These are phyloP conservation scores for Ceratocystis lukuohia DNA, from an alignment of 2,329 filamentous ascomycete genomes.

Conservation along the genomic window DNA sequence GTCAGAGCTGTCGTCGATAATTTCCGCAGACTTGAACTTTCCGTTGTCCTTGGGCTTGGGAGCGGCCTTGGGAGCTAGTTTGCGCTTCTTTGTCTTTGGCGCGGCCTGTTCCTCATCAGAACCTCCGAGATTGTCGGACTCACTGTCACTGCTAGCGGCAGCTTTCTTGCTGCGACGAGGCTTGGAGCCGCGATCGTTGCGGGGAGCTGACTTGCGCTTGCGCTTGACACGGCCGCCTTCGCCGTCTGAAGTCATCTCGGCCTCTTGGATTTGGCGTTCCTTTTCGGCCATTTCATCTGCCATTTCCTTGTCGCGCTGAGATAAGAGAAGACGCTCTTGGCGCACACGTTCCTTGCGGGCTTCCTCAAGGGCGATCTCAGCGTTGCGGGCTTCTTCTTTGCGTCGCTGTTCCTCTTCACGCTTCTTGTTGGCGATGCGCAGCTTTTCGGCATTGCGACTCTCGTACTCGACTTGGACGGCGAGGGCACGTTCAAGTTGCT, in stretches of 20 bases:
- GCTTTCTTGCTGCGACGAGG: conserved; percentile 44
- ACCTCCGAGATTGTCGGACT: conserved; percentile 30
- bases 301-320: conserved; percentile 58
- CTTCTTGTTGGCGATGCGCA: conserved; percentile 64
- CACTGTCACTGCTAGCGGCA: conserved; percentile 29
- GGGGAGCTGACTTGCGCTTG: conserved; percentile 47
- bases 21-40: conserved; percentile 79
- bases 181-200: conserved; percentile 33
- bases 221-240: conserved; percentile 71
- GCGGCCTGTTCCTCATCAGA: conserved; percentile 31
- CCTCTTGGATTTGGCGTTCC: conserved; percentile 53
- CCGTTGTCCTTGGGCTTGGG: conserved; percentile 19
- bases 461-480: conserved; percentile 84
- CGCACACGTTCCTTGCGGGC: conserved; percentile 68
- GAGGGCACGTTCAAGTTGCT: conserved; percentile 75
- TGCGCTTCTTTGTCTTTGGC: conserved; percentile 47
- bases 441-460: conserved; percentile 77
- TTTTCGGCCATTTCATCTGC: conserved; percentile 60
- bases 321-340: conserved; percentile 73
- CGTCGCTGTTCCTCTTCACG: conserved; percentile 68
- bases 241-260: conserved; percentile 66
- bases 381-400: conserved; percentile 63
- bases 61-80: conserved; percentile 37
- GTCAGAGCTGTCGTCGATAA: conserved; percentile 43
- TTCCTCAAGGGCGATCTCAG: conserved; percentile 52